A percentile compares a stretch with the other conserved stretches of the same genome.
Conservation (phyloP, 2,329 filamentous ascomycete species). For the Diaporthe helianthi region DNA sequence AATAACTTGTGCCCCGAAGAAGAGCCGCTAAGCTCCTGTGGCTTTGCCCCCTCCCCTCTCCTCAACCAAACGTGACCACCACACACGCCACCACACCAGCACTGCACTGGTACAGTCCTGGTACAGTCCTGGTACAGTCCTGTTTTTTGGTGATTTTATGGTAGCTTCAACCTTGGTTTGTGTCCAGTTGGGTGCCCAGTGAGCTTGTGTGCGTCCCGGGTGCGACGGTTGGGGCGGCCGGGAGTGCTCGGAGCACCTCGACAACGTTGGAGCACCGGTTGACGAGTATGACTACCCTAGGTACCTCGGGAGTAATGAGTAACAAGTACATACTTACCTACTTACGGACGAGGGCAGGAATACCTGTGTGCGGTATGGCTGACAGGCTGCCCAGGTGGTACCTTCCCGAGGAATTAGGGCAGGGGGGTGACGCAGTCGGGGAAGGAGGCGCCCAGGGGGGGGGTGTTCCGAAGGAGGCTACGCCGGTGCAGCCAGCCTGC, state of each 20-base stretch:
- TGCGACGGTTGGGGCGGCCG: neutral
- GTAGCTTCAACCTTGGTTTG: conserved; percentile 1
- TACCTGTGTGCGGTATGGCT: neutral
- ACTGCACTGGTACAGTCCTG: neutral
- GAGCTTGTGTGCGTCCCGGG: neutral
- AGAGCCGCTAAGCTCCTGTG: conserved; percentile 22
- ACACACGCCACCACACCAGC: conserved; percentile 1
- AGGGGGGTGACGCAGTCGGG: conserved; percentile 22
- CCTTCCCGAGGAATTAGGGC: conserved; percentile 9
- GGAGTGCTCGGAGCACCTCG: neutral
- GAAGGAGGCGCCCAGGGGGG: conserved; percentile 11
- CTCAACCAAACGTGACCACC: conserved; percentile 6
- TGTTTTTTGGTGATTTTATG: neutral
- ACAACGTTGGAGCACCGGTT: neutral
- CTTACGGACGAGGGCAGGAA: neutral
- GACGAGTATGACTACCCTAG: too few species aligned
- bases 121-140: neutral
- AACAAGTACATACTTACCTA: too few species aligned
- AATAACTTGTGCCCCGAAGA: conserved; percentile 21
- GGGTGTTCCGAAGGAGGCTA: neutral
- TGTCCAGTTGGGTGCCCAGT: neutral
- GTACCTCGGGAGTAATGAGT: too few species aligned
- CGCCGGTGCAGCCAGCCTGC: conserved; percentile 3
- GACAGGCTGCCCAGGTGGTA: conserved; percentile 14
- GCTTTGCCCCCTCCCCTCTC: neutral